phyloP scores from a whole-genome alignment of 768 basidiomycete genomes.

The Panaeolus papilionaceus region DNA sequence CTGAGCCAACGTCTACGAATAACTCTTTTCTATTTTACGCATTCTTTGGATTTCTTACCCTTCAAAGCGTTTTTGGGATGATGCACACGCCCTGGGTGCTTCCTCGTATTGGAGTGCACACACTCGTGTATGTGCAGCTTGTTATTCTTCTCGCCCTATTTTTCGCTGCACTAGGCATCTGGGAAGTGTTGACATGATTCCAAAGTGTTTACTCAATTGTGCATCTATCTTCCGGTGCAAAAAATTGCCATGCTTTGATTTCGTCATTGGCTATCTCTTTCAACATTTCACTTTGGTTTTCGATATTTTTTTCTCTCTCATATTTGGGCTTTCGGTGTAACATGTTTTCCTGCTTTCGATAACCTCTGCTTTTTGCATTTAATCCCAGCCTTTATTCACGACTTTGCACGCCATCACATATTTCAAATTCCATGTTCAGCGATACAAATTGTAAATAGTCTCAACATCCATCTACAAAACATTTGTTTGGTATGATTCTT shows the following conservation, averaged over 20 bases:
- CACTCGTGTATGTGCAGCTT: conserved; percentile 73
- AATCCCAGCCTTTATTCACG: background rate
- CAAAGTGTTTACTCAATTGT: background rate
- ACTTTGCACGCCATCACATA: background rate
- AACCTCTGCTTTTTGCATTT: conserved; percentile 14
- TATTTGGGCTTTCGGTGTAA: conserved; percentile 2
- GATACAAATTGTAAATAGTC: background rate
- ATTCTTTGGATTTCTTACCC: conserved; percentile 46
- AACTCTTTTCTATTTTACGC: conserved; percentile 47
- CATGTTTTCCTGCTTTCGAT: conserved; percentile 10
- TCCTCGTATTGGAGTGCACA: conserved; percentile 77
- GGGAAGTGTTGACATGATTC: conserved; percentile 62
- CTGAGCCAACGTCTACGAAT: conserved; percentile 23
- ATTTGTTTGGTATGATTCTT: background rate
- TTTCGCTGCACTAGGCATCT: conserved; percentile 75
- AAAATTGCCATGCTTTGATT: background rate
- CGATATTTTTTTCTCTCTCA: background rate
- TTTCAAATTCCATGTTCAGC: background rate
- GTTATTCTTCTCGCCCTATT: conserved; percentile 71
- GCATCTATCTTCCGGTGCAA: background rate
- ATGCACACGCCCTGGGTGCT: conserved; percentile 73
- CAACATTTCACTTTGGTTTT: conserved; percentile 18
- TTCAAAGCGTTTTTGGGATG: conserved; percentile 62
- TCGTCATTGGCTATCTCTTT: background rate
- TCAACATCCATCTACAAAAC: background rate